phyloP scores from a whole-genome alignment of 805 yeast genomes.

The Groenewaldozyma salmanticensis region DNA sequence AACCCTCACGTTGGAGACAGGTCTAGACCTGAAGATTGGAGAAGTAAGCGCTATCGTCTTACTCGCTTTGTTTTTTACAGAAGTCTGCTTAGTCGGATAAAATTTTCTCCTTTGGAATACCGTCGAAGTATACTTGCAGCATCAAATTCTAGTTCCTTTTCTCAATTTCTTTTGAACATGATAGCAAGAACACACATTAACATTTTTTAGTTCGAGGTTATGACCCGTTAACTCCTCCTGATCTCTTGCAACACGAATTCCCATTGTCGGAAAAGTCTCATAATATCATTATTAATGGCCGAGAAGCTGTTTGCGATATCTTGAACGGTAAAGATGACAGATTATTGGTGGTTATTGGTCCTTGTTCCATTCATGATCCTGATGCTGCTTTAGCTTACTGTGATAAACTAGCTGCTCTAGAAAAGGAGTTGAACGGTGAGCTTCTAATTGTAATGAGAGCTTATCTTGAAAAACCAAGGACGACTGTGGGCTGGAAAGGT shows the following conservation, averaged over 20 bases:
- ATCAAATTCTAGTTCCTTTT: background rate
- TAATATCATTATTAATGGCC: conserved; percentile 59
- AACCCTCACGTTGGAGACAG: conserved; percentile 83
- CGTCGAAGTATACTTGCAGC: background rate
- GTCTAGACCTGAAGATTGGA: conserved; percentile 59
- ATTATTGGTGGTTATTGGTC: conserved; percentile 83
- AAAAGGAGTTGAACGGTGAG: conserved; percentile 60
- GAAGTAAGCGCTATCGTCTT: conserved; percentile 31
- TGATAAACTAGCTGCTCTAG: conserved; percentile 45
- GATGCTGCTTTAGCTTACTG: conserved; percentile 87
- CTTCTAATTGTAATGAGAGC: conserved; percentile 92
- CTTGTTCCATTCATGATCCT: conserved; percentile 95
- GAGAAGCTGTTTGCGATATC: conserved; percentile 65
- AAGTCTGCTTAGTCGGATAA: background rate
- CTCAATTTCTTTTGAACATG: background rate
- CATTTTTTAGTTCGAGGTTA: conserved; percentile 52
- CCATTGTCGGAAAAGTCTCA: conserved; percentile 55
- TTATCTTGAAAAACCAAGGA: conserved; percentile 94
- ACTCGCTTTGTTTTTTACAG: background rate
- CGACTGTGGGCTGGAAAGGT: conserved; percentile 99
- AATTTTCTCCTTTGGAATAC: background rate
- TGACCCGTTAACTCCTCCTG: conserved; percentile 95
- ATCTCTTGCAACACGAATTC: conserved; percentile 75
- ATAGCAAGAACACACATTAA: conserved; percentile 11
- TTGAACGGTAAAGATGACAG: conserved; percentile 80